Base-by-base conservation (phyloP, 2,329 filamentous ascomycete genomes). In the Fusarium falciforme region DNA sequence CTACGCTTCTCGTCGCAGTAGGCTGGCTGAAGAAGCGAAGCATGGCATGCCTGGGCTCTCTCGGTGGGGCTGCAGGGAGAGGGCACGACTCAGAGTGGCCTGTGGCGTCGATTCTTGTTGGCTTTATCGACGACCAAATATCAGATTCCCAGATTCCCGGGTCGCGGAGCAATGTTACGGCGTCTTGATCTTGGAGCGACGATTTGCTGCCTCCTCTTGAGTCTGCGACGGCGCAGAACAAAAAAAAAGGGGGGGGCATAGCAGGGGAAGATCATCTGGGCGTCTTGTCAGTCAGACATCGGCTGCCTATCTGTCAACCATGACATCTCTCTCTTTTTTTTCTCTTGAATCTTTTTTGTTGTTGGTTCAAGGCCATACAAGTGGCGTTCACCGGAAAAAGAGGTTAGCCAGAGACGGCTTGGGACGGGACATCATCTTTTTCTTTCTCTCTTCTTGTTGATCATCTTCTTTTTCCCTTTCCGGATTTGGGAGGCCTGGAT, bases 91-190 rank as follows among this genome's bases (percentile, higher is more conserved):
- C 59, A 52, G 31, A 63, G 25, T 44, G 52, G 60, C 27, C 55
- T 64, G 66, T 69, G 68, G 67, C 64, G 65, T 67, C 52, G 49
- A 52, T 22, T 65, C 25, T 29, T 71, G 62, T 73, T 73, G 63
- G 62, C 52, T 59, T 61, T 71, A 61, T 31, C 47, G 27, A 49
- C 9, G 25, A 49, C 44, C 14, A 61, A 44, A 38, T 60, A 60
- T 71, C 64, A 66, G 42, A 61, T 71, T 69, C 12, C 70, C 75
- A 63, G 54, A 31, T 71, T 68, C 59, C 71, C 63, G 71, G 75
- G 67, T 68, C 64, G 59, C 20, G 22, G 59, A 59, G 38, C 42
- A 66, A 66, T 68, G 64, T 54, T 33, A 59, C 49, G 57, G 64
- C 57, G 65, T 61, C 49, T 52, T 73, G 47, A 52, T 64, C 60